Conservation (phyloP, 495 filamentous ascomycete genomes). For the Amorphotheca resinae region DNA sequence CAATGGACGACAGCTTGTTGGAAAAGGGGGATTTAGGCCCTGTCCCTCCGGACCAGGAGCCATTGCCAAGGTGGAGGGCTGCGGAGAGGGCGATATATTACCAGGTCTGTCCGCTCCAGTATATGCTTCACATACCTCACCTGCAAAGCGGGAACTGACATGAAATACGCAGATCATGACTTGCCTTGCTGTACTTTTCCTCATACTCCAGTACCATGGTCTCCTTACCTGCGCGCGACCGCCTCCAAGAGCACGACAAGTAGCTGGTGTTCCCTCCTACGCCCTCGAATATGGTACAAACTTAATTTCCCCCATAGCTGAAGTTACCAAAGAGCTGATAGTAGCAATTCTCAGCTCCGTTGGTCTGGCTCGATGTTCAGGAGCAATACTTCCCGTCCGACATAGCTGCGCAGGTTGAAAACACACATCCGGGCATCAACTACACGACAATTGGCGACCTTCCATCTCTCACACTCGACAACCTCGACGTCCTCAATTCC, state of each 20-base stretch:
- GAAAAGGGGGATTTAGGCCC: too few relatives aligned
- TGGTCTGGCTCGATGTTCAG: conserved; percentile 76
- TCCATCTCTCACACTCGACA: conserved; percentile 44
- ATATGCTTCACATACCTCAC: too few relatives aligned
- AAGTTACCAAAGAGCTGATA: not conserved
- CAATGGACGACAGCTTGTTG: too few relatives aligned
- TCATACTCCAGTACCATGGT: conserved; percentile 10
- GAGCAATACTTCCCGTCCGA: conserved; percentile 90
- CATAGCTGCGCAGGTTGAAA: conserved; percentile 72
- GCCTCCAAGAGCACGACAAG: not conserved
- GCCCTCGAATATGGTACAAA: conserved; percentile 30
- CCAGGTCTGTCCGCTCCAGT: too few relatives aligned
- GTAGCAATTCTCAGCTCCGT: conserved; percentile 42
- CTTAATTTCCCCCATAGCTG: not conserved
- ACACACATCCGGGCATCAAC: conserved; percentile 61
- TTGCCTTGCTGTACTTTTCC: not conserved
- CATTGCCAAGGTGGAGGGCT: too few relatives aligned
- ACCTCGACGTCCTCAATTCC: conserved; percentile 45
- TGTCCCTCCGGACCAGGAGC: too few relatives aligned
- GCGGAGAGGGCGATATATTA: too few relatives aligned
- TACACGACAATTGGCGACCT: conserved; percentile 49
- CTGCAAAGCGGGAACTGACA: too few relatives aligned
- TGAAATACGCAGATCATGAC: conserved; percentile 13
- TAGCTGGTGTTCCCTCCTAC: conserved; percentile 30
- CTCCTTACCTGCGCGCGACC: conserved; percentile 5